Base-by-base conservation (phyloP, 1,139 yeast species). In the Candida sp. region DNA sequence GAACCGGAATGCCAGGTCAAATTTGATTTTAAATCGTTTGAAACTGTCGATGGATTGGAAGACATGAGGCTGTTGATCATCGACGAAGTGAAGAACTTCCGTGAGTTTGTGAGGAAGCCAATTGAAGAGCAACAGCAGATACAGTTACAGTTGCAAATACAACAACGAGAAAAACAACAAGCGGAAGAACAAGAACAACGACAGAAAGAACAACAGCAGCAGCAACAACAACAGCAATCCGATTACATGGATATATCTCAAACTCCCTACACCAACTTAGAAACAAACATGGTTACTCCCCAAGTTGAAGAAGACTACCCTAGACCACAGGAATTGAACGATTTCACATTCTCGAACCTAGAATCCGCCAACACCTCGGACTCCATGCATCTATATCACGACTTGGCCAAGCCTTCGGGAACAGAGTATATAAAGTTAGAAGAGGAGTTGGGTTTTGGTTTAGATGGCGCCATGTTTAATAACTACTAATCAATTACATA, bases 1-100 rank as follows among this genome's bases (percentile, higher is more conserved):
- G 99, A 94, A 68, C 97, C 97, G 4, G 86, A 80, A 42, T 92
- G 98, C 67, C 85, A 86, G 48, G 75, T 83, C 3, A 88, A 88
- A 61, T 93, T 94, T 68, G 97, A 94, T 66, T 94, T 94, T 66
- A 76, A 74, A 55, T 78, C 90, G 5, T 94, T 94, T 67, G 99
- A 94, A 71, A 87, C 84, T 11, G 88, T 89, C 38, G 93, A 91
- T 55, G 97, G 92, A 58, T 77, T 90, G 66, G 88, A 83, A 9
- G 73, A 81, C 27, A 88, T 94, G 90, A 84, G 84, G 61, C 78
- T 81, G 56, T 83, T 91, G 81, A 90, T 94, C 41, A 69, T 90
- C 33, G 86, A 90, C 42, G 98, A 94, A 64, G 98, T 94, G 3
- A 78, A 79, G 51, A 73, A 80, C 27, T 93, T 94, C 66, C 80